Conservation (phyloP, 805 yeast genomes). For the Nakazawaea holstii region DNA sequence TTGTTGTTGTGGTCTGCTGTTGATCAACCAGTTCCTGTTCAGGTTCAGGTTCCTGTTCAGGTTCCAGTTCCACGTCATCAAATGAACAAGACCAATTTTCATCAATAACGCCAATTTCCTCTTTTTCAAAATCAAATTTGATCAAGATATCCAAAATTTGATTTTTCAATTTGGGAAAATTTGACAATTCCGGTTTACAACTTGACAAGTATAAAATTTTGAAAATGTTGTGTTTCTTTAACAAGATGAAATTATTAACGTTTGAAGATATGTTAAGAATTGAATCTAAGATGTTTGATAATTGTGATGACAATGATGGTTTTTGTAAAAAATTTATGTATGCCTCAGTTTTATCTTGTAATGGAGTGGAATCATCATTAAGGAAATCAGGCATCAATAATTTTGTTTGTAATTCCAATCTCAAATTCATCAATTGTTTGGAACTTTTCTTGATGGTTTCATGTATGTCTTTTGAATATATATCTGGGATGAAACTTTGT, state of each 20-base stretch:
- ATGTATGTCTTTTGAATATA: background rate
- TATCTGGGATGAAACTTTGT: constrained; percentile 4
- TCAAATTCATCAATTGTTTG: background rate
- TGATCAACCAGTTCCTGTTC: background rate
- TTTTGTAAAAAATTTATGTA: background rate
- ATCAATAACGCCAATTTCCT: background rate
- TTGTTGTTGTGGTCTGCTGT: background rate
- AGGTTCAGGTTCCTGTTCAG: background rate
- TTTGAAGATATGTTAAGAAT: background rate
- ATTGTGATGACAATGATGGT: background rate
- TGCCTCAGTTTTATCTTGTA: background rate
- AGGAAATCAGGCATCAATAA: background rate
- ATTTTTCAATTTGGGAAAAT: background rate
- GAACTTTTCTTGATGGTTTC: background rate
- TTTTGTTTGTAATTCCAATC: constrained; percentile 3
- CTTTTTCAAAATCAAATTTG: constrained; percentile 1
- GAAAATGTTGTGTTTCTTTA: constrained; percentile 8
- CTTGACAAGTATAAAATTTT: background rate
- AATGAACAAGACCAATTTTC: background rate
- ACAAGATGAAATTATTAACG: background rate
- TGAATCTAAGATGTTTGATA: background rate
- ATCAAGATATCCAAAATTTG: background rate
- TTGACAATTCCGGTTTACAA: background rate
- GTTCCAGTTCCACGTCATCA: background rate
- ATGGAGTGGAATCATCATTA: background rate